These are phyloP conservation scores for Wallacemonas sp. DNA, from an alignment of 208 protist species.

Conservation along the genomic window DNA sequence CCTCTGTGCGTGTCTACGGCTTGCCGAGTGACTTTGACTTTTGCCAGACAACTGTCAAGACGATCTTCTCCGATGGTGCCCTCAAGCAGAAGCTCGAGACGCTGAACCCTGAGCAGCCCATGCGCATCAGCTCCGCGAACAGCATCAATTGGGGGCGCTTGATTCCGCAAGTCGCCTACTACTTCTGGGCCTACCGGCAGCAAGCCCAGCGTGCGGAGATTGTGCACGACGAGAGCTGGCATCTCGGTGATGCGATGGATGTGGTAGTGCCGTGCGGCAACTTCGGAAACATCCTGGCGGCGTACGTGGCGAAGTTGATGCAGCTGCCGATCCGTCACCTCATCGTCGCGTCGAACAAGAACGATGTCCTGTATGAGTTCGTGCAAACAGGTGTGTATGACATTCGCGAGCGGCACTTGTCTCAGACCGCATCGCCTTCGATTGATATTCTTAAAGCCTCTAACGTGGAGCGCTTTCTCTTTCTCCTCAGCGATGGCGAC, in stretches of 20 bases:
- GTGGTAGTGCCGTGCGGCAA: conserved; percentile 96
- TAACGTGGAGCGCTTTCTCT: conserved; percentile 97
- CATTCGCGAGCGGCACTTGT: conserved; percentile 50
- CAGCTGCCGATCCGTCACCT: conserved; percentile 88
- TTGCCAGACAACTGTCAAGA: conserved; percentile 91
- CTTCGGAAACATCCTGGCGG: conserved; percentile 96
- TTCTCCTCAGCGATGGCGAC: conserved; percentile 83
- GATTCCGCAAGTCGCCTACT: conserved; percentile 96
- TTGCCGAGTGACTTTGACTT: conserved; percentile 89
- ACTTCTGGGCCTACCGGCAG: conserved; percentile 94
- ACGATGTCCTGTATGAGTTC: conserved; percentile 95
- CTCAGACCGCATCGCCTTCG: conserved; percentile 69
- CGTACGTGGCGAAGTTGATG: conserved; percentile 92
- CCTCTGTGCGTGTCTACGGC: conserved; percentile 66
- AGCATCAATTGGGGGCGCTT: conserved; percentile 98
- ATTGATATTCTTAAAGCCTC: conserved; percentile 94
- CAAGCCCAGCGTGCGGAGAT: conserved; percentile 40
- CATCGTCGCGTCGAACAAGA: conserved; percentile 95
- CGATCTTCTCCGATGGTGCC: conserved; percentile 79
- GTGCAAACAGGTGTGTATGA: conserved; percentile 87
- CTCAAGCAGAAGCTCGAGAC: conserved; percentile 69
- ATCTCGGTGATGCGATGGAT: conserved; percentile 67
- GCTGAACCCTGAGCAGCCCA: conserved; percentile 15
- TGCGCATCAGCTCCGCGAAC: conserved; percentile 94
- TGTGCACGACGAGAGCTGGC: conserved; percentile 33